Conservation (phyloP, 805 yeast species). For the Kuraishia ogatae region DNA sequence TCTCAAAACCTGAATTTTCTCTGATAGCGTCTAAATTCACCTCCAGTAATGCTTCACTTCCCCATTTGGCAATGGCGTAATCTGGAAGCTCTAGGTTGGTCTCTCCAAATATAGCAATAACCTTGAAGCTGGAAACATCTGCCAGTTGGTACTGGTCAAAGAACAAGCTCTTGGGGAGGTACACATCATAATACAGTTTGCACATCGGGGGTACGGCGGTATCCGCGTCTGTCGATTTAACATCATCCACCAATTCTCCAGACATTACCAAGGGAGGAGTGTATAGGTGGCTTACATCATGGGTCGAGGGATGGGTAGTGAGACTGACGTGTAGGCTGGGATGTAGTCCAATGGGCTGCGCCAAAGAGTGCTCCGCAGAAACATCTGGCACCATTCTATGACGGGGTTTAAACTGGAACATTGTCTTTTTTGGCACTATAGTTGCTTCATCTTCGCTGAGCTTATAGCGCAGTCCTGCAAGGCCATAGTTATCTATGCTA, state of each 20-base stretch:
- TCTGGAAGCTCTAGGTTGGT: slow-evolving; percentile 23
- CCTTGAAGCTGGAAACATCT: slow-evolving; percentile 3
- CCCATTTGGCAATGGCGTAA: slow-evolving; percentile 17
- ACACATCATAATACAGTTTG: slow-evolving; percentile 13
- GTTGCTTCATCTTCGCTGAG: background rate
- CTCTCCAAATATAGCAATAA: slow-evolving; percentile 10
- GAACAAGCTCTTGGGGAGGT: slow-evolving; percentile 16
- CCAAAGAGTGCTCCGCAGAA: background rate
- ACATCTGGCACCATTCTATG: background rate
- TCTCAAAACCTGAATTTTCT: slow-evolving; percentile 11
- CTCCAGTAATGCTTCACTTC: slow-evolving; percentile 12
- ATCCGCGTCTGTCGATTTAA: background rate
- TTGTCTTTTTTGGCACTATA: background rate
- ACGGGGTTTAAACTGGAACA: slow-evolving; percentile 1
- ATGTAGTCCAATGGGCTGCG: background rate
- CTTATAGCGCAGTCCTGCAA: background rate
- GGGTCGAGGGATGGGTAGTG: background rate
- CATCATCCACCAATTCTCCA: background rate
- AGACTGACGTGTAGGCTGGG: background rate
- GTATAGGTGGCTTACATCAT: background rate
- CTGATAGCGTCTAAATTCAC: slow-evolving; percentile 8
- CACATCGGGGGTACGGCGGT: slow-evolving; percentile 8
- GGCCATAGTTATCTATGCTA: background rate
- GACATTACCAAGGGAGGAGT: background rate
- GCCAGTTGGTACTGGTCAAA: slow-evolving; percentile 19